Percentiles rank a stretch among this genome's conserved stretches.
Conservation (phyloP, 768 basidiomycete genomes). For the Thelephora aurantiotincta region DNA sequence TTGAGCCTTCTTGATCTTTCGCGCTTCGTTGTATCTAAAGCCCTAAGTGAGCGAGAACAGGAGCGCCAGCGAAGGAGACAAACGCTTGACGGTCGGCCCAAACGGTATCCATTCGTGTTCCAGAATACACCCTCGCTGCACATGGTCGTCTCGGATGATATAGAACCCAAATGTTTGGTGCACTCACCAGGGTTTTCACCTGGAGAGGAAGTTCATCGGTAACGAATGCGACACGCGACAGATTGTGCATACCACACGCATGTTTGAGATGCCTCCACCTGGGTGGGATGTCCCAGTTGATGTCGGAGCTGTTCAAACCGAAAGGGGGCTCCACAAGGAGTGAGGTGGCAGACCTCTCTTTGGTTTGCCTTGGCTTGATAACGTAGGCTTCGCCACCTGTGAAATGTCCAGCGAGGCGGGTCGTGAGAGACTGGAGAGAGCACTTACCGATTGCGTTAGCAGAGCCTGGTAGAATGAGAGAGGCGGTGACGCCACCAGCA, state of each 20-base stretch:
- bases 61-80: constrained; percentile 2
- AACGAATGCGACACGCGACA: neutral
- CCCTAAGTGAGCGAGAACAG: constrained; percentile 1
- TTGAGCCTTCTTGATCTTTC: constrained; percentile 50
- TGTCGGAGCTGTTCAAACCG: constrained; percentile 26
- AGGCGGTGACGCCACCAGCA: constrained; percentile 62
- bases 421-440: neutral
- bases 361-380: constrained; percentile 61
- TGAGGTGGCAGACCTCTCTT: constrained; percentile 51
- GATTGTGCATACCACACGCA: constrained; percentile 32
- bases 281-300: constrained; percentile 15
- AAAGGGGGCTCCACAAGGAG: constrained; percentile 67
- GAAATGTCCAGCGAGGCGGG: neutral
- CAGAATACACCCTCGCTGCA: constrained; percentile 21
- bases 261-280: constrained; percentile 70
- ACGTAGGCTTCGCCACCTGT: constrained; percentile 66
- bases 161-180: neutral
- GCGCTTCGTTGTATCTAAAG: constrained; percentile 45
- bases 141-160: neutral
- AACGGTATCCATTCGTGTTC: constrained; percentile 44
- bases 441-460: constrained; percentile 41
- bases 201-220: constrained; percentile 6
- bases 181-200: constrained; percentile 44
- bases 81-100: constrained; percentile 57
- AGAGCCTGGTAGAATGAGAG: constrained; percentile 62